Base-by-base conservation (phyloP, 2,329 filamentous ascomycete species). In the Lachnellula hyalina region DNA sequence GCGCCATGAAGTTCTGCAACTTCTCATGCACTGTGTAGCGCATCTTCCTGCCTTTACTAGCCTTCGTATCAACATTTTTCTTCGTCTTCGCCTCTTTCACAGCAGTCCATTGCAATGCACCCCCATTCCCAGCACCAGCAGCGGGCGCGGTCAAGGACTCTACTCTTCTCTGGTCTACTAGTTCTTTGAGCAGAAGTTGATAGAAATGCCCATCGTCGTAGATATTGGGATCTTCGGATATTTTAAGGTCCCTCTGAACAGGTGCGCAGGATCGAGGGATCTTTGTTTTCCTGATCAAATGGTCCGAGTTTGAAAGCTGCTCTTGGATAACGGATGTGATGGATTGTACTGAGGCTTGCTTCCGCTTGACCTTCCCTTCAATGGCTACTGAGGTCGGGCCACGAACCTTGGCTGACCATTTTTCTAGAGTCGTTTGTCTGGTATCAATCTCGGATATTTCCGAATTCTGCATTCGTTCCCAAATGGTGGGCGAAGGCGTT, bases 201-300 rank as follows among this genome's bases (percentile, higher is more conserved):
- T 99, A 99, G 71, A 97, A 96, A 69, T 95, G 86, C 11, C 89
- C 90, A 65, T 99, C 94, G 69, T 97, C 93, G 74, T 94, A 99
- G 63, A 96, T 84, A 19, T 77, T 73, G 1, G 71, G 69, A 65
- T 85, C 84, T 62, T 86, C 79, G 9, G 74, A 72, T 23, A 84
- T 66, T 66, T 82, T 81, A 60, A 73, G 74, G 32, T 78, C 77
- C 0, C 80, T 79, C 64, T 93, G 89, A 0, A 82, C 73, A 0
- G 89, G 89, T 0, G 89, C 89, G 65, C 89, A 92, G 1, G 88
- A 91, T 19, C 89, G 83, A 12, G 89, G 86, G 0, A 84, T 83
- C 45, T 81, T 82, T 0, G 87, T 88, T 45, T 84, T 83, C 66
- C 83, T 84, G 59, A 89, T 70, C 1, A 92, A 78, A 15, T 87